These are phyloP conservation scores for Annulohypoxylon bovei DNA, from an alignment of 495 filamentous ascomycete species.

Conservation along the genomic window DNA sequence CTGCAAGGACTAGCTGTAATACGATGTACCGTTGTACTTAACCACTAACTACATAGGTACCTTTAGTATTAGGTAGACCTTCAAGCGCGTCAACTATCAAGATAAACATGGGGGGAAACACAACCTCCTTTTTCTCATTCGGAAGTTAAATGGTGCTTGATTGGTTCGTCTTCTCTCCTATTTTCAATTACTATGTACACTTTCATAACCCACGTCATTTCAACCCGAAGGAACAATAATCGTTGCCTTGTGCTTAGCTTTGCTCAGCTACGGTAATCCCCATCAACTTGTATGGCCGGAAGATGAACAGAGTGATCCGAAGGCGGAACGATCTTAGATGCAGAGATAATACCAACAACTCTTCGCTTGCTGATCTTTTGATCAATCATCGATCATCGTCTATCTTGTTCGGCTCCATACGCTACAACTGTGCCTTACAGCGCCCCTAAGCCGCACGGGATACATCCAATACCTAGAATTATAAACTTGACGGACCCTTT, in stretches of 20 bases:
- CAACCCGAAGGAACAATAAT: slow-evolving; percentile 31
- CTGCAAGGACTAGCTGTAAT: slow-evolving; percentile 12
- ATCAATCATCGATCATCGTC: slow-evolving; percentile 39
- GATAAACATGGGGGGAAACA: slow-evolving; percentile 8
- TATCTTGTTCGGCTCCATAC: slow-evolving; percentile 14
- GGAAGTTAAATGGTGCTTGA: slow-evolving; percentile 14
- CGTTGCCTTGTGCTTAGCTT: slow-evolving; percentile 7
- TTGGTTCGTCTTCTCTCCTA: slow-evolving; percentile 27
- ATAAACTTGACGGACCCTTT: neutral
- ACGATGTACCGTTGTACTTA: slow-evolving; percentile 26
- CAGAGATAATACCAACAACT: slow-evolving; percentile 23
- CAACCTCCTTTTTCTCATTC: slow-evolving; percentile 19
- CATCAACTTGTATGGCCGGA: neutral
- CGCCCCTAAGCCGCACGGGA: slow-evolving; percentile 8
- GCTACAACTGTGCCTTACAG: slow-evolving; percentile 6
- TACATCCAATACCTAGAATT: no score
- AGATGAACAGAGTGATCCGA: slow-evolving; percentile 6
- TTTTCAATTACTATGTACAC: slow-evolving; percentile 15
- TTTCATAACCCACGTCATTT: slow-evolving; percentile 33
- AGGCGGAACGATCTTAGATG: slow-evolving; percentile 22
- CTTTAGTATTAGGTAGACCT: slow-evolving; percentile 23
- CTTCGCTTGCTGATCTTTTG: slow-evolving; percentile 12
- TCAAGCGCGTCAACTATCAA: slow-evolving; percentile 30
- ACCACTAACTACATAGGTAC: slow-evolving; percentile 13
- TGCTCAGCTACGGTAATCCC: neutral